Percentiles rank a stretch among this genome's conserved stretches.
These are phyloP conservation scores for Globisporangium alternatum DNA, from an alignment of 352 stramenopile genomes.

Conservation along the genomic window DNA sequence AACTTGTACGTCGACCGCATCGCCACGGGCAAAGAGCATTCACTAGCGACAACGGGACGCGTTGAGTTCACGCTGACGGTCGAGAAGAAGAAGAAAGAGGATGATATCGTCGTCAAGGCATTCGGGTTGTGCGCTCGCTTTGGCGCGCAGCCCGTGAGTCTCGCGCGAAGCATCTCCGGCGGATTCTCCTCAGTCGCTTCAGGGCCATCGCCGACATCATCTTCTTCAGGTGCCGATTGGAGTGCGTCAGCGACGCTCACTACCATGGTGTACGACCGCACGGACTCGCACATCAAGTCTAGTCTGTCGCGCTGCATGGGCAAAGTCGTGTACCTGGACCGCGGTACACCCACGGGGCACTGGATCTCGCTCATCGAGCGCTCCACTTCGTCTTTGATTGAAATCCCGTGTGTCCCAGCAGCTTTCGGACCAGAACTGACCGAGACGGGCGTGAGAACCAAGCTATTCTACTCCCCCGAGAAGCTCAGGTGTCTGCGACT, in stretches of 20 bases:
- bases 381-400: constrained; percentile 28
- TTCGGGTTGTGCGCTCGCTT: constrained; percentile 55
- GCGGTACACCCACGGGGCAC: constrained; percentile 48
- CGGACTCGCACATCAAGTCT: constrained; percentile 44
- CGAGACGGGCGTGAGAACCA: constrained; percentile 30
- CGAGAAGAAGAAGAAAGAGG: constrained; percentile 24
- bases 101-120: constrained; percentile 25
- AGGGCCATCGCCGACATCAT: constrained; percentile 11
- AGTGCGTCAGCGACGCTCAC: constrained; percentile 25
- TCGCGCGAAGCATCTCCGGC: constrained; percentile 40
- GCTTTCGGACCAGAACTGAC: constrained; percentile 46
- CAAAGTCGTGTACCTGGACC: constrained; percentile 54
- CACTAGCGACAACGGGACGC: constrained; percentile 45
- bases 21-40: constrained; percentile 54
- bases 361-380: constrained; percentile 49
- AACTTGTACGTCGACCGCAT: constrained; percentile 45
- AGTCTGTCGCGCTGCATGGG: constrained; percentile 38
- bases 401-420: constrained; percentile 58
- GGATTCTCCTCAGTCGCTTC: constrained; percentile 22
- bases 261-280: constrained; percentile 39
- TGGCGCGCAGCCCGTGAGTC: constrained; percentile 37
- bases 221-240: neutral
- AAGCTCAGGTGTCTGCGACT: constrained; percentile 55
- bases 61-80: constrained; percentile 46
- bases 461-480: constrained; percentile 66